Percentiles rank a stretch among this genome's conserved stretches.
phyloP scores from a whole-genome alignment of 768 basidiomycete genomes.

The Podaxis sp. region DNA sequence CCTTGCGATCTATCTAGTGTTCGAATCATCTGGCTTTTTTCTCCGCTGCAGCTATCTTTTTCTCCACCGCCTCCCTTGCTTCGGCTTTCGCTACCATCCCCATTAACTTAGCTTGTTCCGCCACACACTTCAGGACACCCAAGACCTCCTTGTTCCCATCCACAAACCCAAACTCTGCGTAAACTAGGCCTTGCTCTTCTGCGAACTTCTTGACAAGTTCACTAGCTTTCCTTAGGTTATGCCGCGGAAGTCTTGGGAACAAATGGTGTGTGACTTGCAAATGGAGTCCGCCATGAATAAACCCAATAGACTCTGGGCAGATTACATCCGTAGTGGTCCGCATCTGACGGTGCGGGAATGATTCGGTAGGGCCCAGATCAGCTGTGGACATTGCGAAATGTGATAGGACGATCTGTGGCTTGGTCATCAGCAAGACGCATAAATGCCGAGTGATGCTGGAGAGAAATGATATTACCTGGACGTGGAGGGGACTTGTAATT shows the following conservation, averaged over 20 bases:
- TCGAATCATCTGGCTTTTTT: slow-evolving; percentile 10
- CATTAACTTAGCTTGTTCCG: slow-evolving; percentile 82
- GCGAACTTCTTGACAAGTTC: slow-evolving; percentile 85
- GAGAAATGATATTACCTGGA: slow-evolving; percentile 65
- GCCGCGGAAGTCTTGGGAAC: slow-evolving; percentile 92
- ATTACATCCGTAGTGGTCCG: slow-evolving; percentile 97
- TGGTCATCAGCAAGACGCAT: not conserved
- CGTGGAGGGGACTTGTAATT: slow-evolving; percentile 86
- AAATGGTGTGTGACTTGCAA: slow-evolving; percentile 97
- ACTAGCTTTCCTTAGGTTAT: slow-evolving; percentile 85
- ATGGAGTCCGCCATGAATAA: slow-evolving; percentile 96
- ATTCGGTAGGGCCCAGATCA: slow-evolving; percentile 88
- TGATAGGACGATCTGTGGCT: slow-evolving; percentile 82
- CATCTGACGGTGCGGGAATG: slow-evolving; percentile 90
- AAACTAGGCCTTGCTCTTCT: slow-evolving; percentile 77
- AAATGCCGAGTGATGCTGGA: not conserved
- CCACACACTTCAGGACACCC: slow-evolving; percentile 79
- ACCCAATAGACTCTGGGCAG: slow-evolving; percentile 79
- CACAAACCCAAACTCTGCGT: slow-evolving; percentile 89
- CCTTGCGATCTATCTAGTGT: not conserved
- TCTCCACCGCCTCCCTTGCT: slow-evolving; percentile 58
- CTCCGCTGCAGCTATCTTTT: slow-evolving; percentile 31
- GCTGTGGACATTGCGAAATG: slow-evolving; percentile 95
- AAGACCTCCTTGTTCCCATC: slow-evolving; percentile 84
- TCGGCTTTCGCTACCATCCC: slow-evolving; percentile 79